Conservation (phyloP, 345 rosid genomes). For the Brassica napus region DNA sequence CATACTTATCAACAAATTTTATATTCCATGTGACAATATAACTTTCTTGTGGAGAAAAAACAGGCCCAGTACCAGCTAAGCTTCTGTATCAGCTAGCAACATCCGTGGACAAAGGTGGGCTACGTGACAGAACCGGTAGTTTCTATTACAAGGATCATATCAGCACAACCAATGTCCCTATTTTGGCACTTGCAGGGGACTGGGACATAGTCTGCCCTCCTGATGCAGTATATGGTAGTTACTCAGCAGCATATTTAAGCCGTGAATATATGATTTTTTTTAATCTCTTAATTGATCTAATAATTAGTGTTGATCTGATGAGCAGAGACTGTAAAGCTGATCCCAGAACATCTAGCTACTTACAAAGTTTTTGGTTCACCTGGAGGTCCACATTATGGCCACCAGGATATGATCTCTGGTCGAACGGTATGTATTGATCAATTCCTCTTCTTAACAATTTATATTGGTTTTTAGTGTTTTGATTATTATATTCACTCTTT, state of each 20-base stretch:
- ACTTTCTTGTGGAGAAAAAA: not conserved
- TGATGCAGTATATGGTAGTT: conserved; percentile 77
- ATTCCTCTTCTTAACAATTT: not conserved
- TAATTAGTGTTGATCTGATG: conserved; percentile 6
- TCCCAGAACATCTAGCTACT: conserved; percentile 57
- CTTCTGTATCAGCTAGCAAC: conserved; percentile 72
- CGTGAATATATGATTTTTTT: not conserved
- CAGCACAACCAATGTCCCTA: conserved; percentile 65
- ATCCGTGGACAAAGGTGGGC: conserved; percentile 60
- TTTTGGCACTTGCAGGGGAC: conserved; percentile 83
- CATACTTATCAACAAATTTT: not conserved
- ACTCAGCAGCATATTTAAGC: conserved; percentile 6
- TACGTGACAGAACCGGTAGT: conserved; percentile 57
- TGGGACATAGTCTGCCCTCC: conserved; percentile 74
- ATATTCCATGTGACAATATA: not conserved
- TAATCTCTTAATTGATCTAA: not conserved
- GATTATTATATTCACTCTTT: not conserved
- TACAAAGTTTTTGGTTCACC: conserved; percentile 75
- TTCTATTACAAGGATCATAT: conserved; percentile 74
- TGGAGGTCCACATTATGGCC: conserved; percentile 79
- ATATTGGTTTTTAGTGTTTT: not conserved
- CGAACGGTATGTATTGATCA: conserved; percentile 49
- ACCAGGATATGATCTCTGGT: conserved; percentile 76
- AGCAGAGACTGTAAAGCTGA: conserved; percentile 77
- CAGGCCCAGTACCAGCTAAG: conserved; percentile 76